Conservation (phyloP, 768 basidiomycete genomes). For the Pulveroboletus sp. region DNA sequence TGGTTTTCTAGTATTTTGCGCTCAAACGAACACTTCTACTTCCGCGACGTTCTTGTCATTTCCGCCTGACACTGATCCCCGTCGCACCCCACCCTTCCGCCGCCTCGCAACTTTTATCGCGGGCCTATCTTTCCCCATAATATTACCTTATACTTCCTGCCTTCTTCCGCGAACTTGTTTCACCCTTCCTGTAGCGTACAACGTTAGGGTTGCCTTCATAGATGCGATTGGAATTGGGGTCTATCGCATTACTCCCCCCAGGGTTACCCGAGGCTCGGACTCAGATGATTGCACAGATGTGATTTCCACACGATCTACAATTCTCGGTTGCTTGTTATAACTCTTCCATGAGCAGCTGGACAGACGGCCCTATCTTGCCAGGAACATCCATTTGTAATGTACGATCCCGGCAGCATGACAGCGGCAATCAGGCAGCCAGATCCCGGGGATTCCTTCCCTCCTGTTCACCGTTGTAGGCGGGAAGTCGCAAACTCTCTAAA, state of each 20-base stretch:
- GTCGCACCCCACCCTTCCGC: conserved; percentile 13
- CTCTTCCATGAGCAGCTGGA: background rate
- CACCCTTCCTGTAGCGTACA: conserved; percentile 23
- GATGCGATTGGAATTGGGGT: conserved; percentile 7
- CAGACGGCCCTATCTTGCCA: background rate
- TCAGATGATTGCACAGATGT: conserved; percentile 9
- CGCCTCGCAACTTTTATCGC: conserved; percentile 6
- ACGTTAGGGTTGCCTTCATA: conserved; percentile 31
- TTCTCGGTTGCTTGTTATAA: background rate
- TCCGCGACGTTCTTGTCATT: conserved; percentile 11
- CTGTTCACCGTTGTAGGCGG: background rate
- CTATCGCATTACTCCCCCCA: conserved; percentile 3
- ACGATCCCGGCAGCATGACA: background rate
- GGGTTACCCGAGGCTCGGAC: conserved; percentile 4
- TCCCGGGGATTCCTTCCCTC: background rate
- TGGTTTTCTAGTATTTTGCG: background rate
- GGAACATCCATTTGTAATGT: background rate
- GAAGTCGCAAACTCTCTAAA: too few species aligned
- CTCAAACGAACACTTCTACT: conserved; percentile 13
- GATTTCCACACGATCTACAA: background rate
- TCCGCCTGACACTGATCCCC: conserved; percentile 28
- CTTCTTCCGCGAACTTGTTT: conserved; percentile 14
- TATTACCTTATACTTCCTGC: conserved; percentile 5
- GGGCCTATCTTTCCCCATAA: conserved; percentile 12
- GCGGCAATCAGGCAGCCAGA: conserved; percentile 1